Percentiles rank a stretch among this genome's conserved stretches.
These are phyloP conservation scores for Colletotrichum sp. DNA, from an alignment of 2,329 filamentous ascomycete genomes.

Conservation along the genomic window DNA sequence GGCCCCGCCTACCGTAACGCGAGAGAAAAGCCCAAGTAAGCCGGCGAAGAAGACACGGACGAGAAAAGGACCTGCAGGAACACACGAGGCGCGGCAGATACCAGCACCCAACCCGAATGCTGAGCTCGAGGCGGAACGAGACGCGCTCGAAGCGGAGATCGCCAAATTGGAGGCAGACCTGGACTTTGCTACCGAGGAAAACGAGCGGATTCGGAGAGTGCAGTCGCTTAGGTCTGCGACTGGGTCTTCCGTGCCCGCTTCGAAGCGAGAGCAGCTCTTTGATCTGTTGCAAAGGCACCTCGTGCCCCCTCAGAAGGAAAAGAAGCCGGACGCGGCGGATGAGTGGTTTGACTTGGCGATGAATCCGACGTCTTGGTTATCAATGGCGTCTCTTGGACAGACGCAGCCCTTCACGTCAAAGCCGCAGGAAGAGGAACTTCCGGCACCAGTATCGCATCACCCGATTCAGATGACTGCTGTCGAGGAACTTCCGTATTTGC, in stretches of 20 bases:
- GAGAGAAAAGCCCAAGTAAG: not conserved
- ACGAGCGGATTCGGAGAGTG: conserved; percentile 54
- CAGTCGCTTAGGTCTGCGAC: conserved; percentile 40
- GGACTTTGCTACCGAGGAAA: conserved; percentile 60
- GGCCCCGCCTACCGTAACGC: conserved; percentile 12
- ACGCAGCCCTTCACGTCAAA: conserved; percentile 28
- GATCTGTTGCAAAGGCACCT: conserved; percentile 47
- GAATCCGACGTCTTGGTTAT: conserved; percentile 57
- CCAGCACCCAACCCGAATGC: conserved; percentile 45
- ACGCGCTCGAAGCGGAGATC: conserved; percentile 61
- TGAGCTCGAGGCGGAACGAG: conserved; percentile 57
- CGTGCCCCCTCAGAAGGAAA: conserved; percentile 38
- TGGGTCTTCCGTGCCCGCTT: conserved; percentile 28
- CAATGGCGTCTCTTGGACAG: conserved; percentile 47
- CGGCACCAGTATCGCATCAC: conserved; percentile 64
- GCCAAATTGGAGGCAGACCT: conserved; percentile 63
- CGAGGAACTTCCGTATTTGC: conserved; percentile 72
- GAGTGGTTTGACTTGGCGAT: conserved; percentile 53
- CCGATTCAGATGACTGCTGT: conserved; percentile 66
- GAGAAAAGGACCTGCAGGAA: conserved; percentile 10
- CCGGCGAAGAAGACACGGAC: not conserved
- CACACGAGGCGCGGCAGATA: conserved; percentile 47
- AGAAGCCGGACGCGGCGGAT: conserved; percentile 35
- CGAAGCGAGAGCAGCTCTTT: conserved; percentile 43
- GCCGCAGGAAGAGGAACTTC: conserved; percentile 36